These are phyloP conservation scores for Trichoderma guizhouense DNA, from an alignment of 2,329 filamentous ascomycete genomes.

Conservation along the genomic window DNA sequence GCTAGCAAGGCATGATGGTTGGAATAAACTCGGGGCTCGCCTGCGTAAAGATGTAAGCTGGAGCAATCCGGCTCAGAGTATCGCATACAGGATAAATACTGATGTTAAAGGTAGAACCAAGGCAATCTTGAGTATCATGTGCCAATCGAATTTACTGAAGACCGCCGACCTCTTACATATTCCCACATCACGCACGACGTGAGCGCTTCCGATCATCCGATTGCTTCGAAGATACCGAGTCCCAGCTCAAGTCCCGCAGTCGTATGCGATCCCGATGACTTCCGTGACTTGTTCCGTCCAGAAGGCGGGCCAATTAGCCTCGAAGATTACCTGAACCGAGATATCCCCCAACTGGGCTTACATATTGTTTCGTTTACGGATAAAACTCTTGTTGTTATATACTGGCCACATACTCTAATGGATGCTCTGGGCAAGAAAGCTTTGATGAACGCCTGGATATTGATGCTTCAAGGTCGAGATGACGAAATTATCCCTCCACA, in stretches of 20 bases:
- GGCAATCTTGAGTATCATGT: neutral
- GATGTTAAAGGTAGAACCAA: neutral
- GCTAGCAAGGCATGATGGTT: neutral
- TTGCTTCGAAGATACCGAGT: neutral
- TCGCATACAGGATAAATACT: neutral
- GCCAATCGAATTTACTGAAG: neutral
- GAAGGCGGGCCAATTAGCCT: neutral
- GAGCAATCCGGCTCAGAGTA: neutral
- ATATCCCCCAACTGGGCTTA: neutral
- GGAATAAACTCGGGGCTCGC: neutral
- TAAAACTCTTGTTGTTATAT: neutral
- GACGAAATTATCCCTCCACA: neutral
- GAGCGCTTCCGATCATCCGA: neutral
- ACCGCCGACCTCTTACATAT: neutral
- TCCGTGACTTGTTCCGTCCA: neutral
- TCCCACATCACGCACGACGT: neutral
- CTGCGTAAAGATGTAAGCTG: neutral
- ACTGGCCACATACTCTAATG: neutral
- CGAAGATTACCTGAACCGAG: neutral
- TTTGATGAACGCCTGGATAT: neutral
- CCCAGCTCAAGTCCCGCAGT: neutral
- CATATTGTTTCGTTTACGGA: neutral
- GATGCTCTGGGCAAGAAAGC: neutral
- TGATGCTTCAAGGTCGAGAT: neutral
- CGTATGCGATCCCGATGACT: neutral